Conservation (phyloP, 2,329 filamentous ascomycete species). For the Calcarisporium arbuscula region DNA sequence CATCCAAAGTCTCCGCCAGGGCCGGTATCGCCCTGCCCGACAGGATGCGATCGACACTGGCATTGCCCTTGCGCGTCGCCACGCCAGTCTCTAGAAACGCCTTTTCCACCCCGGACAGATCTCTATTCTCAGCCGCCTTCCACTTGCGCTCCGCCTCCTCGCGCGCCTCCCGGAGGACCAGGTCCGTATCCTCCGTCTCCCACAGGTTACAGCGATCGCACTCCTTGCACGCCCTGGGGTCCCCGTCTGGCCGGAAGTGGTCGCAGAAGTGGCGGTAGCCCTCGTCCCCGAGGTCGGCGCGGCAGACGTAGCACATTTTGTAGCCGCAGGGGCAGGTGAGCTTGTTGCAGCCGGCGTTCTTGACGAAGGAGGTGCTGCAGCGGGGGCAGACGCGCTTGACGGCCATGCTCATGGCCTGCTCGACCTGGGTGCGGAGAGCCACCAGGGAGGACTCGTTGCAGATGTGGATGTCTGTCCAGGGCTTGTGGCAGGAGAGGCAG, state of each 20-base stretch:
- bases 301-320: constrained; percentile 96
- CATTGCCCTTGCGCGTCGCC: constrained; percentile 19
- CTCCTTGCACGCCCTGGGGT: constrained; percentile 63
- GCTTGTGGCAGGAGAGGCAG: constrained; percentile 75
- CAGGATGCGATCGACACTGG: constrained; percentile 26
- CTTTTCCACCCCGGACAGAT: constrained; percentile 48
- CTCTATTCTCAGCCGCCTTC: constrained; percentile 57
- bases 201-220: constrained; percentile 78
- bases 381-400: constrained; percentile 92
- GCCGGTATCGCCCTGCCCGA: constrained; percentile 28
- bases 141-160: constrained; percentile 67
- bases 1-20: constrained; percentile 38
- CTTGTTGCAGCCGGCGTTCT: constrained; percentile 93
- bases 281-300: constrained; percentile 64
- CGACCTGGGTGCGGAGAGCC: constrained; percentile 80
- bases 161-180: constrained; percentile 60
- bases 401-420: constrained; percentile 87
- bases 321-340: constrained; percentile 93
- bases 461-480: constrained; percentile 82
- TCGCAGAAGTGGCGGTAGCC: constrained; percentile 95
- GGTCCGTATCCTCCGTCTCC: constrained; percentile 68
- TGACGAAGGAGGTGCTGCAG: constrained; percentile 89
- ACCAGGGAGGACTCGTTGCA: constrained; percentile 81
- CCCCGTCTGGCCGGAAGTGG: constrained; percentile 80
- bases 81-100: constrained; percentile 51